Conservation (phyloP, 2,329 filamentous ascomycete genomes). For the Coniochaeta ligniaria region DNA sequence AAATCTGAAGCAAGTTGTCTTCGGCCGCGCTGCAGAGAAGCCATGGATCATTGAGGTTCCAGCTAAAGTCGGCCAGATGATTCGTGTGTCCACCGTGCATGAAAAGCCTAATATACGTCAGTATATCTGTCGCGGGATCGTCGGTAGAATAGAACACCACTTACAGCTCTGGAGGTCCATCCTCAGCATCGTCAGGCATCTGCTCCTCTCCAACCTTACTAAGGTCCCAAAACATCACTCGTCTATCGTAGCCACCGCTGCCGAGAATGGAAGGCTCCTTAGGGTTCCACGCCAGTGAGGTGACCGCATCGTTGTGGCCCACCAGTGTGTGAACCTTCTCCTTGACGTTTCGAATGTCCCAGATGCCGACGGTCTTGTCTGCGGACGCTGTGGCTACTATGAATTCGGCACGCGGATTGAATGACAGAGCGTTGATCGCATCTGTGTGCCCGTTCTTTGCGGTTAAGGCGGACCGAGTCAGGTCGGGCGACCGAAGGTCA, state of each 20-base stretch:
- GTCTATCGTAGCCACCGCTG: conserved; percentile 85
- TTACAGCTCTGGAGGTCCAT: conserved; percentile 89
- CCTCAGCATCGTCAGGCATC: conserved; percentile 87
- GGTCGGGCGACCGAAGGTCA: conserved; percentile 67
- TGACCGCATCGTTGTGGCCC: conserved; percentile 83
- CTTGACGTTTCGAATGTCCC: conserved; percentile 89
- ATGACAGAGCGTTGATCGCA: conserved; percentile 92
- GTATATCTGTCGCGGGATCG: background rate
- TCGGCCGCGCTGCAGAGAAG: conserved; percentile 92
- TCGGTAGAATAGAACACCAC: conserved; percentile 24
- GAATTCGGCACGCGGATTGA: conserved; percentile 87
- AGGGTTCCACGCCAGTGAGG: conserved; percentile 91
- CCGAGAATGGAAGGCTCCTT: conserved; percentile 82
- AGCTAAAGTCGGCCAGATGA: conserved; percentile 92
- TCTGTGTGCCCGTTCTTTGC: conserved; percentile 74
- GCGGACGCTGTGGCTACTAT: conserved; percentile 88
- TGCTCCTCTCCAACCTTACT: conserved; percentile 90
- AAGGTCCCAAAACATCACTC: conserved; percentile 95
- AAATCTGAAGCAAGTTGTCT: conserved; percentile 94
- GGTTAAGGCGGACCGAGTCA: conserved; percentile 60
- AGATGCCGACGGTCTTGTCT: conserved; percentile 90
- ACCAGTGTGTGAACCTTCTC: conserved; percentile 85
- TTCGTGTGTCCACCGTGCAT: conserved; percentile 99
- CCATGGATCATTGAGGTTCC: conserved; percentile 97
- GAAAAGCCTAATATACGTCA: conserved; percentile 57